Evolutionary conservation across 768 basidiomycete genomes (phyloP), one percentile per base, ranked within the genome.

Genomic region (Mycena rosella): DNA sequence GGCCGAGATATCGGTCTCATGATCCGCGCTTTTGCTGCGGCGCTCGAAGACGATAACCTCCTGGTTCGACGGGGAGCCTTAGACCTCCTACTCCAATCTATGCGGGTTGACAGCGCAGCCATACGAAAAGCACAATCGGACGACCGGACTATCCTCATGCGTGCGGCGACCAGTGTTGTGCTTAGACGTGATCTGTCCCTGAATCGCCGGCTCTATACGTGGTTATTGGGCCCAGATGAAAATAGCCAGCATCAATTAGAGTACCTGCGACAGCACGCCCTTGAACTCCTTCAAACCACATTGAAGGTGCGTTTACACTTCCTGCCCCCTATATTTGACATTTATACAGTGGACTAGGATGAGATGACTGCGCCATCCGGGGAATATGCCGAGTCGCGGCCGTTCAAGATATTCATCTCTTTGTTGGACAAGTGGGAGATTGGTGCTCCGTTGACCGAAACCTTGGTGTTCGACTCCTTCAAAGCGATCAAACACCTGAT

Each of bases 361-460:
- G 94, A 96, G 69, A 95, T 96, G 93, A 83, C 87, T 66, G 79
- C 84, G 14, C 90, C 91, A 2, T 89, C 89, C 2, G 85, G 86
- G 55, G 89, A 90, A 63, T 95, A 95, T 70, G 83, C 91, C 0
- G 90, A 91, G 67, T 92, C 93, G 5, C 83, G 94, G 27, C 95
- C 98, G 0, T 99, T 96, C 87, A 97, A 96, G 79, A 93, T 99
- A 36, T 96, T 98, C 77, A 91, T 99, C 26, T 96, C 96, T 1
- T 78, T 99, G 20, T 82, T 98, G 71, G 98, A 99, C 78, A 98
- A 98, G 78, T 98, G 95, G 94, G 98, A 99, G 77, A 91, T 99
- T 49, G 97, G 97, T 6, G 88, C 87, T 10, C 84, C 87, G 0
- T 78, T 99, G 29, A 96, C 96, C 0, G 91, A 95, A 44, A 84